Conservation (phyloP, 2,329 filamentous ascomycete species). For the Sordariomycetes sp. region DNA sequence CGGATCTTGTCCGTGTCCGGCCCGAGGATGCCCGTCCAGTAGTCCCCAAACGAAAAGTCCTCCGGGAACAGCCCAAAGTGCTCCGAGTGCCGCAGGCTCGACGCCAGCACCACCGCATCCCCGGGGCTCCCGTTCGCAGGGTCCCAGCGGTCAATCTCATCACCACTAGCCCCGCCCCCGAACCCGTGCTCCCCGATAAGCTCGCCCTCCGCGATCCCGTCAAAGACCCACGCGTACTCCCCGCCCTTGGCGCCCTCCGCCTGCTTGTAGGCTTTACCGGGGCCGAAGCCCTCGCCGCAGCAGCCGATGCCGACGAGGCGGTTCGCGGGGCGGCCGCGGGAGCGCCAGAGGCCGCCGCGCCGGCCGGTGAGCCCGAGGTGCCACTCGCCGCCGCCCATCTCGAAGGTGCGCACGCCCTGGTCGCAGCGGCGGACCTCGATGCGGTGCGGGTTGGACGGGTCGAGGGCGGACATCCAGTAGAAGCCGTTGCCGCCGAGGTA, state of each 20-base stretch:
- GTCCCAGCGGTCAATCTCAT: constrained; percentile 23
- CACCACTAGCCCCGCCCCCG: constrained; percentile 19
- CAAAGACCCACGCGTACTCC: constrained; percentile 9
- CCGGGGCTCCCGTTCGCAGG: constrained; percentile 17
- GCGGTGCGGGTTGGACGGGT: constrained; percentile 16
- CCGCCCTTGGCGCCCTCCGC: neutral
- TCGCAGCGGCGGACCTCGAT: constrained; percentile 22
- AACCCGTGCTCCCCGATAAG: constrained; percentile 14
- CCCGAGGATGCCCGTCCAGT: constrained; percentile 7
- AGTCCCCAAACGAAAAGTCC: constrained; percentile 12
- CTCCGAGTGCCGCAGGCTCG: constrained; percentile 11
- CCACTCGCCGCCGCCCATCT: constrained; percentile 17
- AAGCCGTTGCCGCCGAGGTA: constrained; percentile 25
- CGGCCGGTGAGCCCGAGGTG: constrained; percentile 17
- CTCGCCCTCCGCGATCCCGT: constrained; percentile 9
- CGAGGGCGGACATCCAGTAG: constrained; percentile 18
- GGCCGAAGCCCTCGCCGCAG: constrained; percentile 18
- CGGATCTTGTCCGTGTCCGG: constrained; percentile 10
- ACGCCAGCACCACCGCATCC: constrained; percentile 16
- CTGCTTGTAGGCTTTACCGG: constrained; percentile 13
- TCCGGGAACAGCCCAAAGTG: constrained; percentile 14
- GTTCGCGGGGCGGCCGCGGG: constrained; percentile 17
- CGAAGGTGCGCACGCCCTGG: constrained; percentile 17
- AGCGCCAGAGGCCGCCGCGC: constrained; percentile 21
- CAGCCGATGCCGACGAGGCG: constrained; percentile 18